Evolutionary conservation across 2,329 filamentous ascomycete species (phyloP).

Genomic region (Triangularia verruculosa): DNA sequence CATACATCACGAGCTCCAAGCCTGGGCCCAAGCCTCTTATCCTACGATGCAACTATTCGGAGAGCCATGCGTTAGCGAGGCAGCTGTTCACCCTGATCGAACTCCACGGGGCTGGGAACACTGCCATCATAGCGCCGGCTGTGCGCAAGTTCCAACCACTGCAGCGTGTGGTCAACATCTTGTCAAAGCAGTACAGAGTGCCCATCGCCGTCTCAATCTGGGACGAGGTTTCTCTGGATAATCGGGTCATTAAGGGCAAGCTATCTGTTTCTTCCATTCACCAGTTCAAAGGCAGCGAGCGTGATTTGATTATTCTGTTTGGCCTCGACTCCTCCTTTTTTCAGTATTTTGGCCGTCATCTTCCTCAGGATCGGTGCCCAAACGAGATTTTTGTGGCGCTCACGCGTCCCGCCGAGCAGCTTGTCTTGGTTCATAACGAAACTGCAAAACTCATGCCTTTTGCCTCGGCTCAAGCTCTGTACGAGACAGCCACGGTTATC

Average conservation of each 20-base stretch:
- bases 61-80: conserved; percentile 1
- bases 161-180: conserved; percentile 6
- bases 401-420: conserved; percentile 7
- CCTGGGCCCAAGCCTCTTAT: conserved; percentile 10
- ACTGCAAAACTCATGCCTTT: conserved; percentile 7
- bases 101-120: conserved; percentile 7
- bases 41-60: conserved; percentile 1
- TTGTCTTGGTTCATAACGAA: conserved; percentile 7
- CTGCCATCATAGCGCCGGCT: conserved; percentile 8
- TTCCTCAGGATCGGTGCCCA: conserved; percentile 7
- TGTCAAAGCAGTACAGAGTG: conserved; percentile 7
- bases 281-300: conserved; percentile 13
- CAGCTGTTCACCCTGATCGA: conserved; percentile 4
- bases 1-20: conserved; percentile 12
- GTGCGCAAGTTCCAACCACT: neutral
- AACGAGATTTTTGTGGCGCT: conserved; percentile 8
- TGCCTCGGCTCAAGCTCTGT: conserved; percentile 8
- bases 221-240: conserved; percentile 9
- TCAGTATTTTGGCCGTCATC: conserved; percentile 5
- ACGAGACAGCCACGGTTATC: conserved; percentile 7
- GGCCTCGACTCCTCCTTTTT: conserved; percentile 9
- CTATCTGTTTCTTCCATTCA: conserved; percentile 10
- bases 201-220: conserved; percentile 7
- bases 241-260: conserved; percentile 9
- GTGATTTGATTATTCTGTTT: conserved; percentile 9